Conservation (phyloP, 192 early-diverging fungal species). For the Phlyctochytrium arcticum region DNA sequence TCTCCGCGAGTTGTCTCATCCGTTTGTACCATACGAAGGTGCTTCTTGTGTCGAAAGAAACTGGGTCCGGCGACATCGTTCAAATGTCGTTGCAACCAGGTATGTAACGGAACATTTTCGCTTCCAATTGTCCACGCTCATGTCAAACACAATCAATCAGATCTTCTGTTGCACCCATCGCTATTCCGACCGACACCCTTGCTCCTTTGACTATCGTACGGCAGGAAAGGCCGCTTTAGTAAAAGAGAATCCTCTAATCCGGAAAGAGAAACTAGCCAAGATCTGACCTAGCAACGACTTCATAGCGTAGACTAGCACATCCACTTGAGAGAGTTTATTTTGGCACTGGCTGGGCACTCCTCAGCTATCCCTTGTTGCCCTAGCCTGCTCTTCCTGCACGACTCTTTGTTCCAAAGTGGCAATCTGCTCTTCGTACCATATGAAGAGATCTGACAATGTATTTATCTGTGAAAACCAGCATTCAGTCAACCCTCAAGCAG, state of each 20-base stretch:
- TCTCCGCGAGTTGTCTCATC: conserved; percentile 4
- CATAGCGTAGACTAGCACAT: no score
- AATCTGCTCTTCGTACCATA: conserved; percentile 19
- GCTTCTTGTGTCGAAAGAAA: conserved; percentile 49
- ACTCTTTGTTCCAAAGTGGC: conserved; percentile 13
- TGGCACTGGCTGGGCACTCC: no score
- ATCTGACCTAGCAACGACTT: conserved; percentile 30
- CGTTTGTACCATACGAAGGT: conserved; percentile 7
- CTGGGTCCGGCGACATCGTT: conserved; percentile 45
- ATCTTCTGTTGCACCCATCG: conserved; percentile 50
- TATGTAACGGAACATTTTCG: neutral
- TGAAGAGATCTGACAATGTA: conserved; percentile 16
- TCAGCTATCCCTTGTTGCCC: no score
- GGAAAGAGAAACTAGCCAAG: conserved; percentile 44
- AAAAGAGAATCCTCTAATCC: conserved; percentile 52
- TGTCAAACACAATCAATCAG: neutral
- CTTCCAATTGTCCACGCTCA: neutral
- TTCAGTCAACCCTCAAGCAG: no score
- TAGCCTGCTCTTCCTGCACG: neutral
- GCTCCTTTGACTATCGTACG: conserved; percentile 48
- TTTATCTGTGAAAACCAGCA: neutral
- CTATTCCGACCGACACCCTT: conserved; percentile 51
- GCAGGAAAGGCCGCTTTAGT: conserved; percentile 34
- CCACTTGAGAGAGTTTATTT: no score
- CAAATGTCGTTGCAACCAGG: conserved; percentile 49